These are phyloP conservation scores for Aspergillus sp. DNA, from an alignment of 2,329 filamentous ascomycete genomes.

Conservation along the genomic window DNA sequence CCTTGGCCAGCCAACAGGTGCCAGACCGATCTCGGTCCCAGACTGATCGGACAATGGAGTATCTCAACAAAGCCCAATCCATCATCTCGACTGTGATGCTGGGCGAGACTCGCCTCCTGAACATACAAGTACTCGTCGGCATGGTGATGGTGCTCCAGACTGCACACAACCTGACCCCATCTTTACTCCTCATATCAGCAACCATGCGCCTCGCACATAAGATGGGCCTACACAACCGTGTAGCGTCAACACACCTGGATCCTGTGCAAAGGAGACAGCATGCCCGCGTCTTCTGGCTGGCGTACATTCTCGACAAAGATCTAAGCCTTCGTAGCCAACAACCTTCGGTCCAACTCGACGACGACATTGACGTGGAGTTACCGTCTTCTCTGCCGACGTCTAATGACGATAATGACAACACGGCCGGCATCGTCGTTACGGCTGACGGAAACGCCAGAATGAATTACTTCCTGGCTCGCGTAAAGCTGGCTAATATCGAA, in stretches of 20 bases:
- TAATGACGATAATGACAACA: not conserved
- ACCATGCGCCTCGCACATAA: not conserved
- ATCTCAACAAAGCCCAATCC: not conserved
- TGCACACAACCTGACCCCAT: not conserved
- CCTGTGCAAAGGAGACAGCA: not conserved
- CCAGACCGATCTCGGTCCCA: not conserved
- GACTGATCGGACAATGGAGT: not conserved
- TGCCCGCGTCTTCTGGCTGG: not conserved
- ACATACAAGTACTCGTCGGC: not conserved
- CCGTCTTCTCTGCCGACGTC: not conserved
- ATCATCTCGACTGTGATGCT: not conserved
- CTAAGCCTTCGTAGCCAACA: not conserved
- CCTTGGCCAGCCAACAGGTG: not conserved
- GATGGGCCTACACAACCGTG: not conserved
- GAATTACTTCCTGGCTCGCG: not conserved
- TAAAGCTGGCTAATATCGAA: not conserved
- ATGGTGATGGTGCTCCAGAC: not conserved
- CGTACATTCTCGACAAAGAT: constrained; percentile 2
- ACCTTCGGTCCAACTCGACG: not conserved
- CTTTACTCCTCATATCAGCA: not conserved
- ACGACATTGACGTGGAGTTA: not conserved
- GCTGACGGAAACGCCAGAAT: not conserved
- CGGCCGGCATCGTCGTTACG: not conserved
- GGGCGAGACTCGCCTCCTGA: not conserved
- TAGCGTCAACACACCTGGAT: not conserved